Evolutionary conservation across 2,329 filamentous ascomycete species (phyloP).

Genomic region (Trichoderma sp.): DNA sequence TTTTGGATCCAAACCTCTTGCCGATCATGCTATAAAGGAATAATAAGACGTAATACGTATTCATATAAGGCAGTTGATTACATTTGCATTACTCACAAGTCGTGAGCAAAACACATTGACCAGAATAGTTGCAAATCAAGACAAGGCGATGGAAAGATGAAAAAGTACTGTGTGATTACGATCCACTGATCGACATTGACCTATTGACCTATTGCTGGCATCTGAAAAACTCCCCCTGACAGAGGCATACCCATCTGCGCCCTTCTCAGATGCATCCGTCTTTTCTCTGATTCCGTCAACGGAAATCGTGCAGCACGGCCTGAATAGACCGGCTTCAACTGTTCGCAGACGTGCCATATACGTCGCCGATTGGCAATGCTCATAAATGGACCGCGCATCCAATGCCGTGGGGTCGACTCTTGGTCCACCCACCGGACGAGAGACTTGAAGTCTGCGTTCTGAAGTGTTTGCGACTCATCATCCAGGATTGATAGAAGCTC

Average conservation of each 20-base stretch:
- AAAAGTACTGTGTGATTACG: no score
- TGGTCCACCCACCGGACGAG: background rate
- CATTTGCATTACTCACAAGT: no score
- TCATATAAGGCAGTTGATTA: no score
- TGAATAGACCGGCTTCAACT: background rate
- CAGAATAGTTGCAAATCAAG: no score
- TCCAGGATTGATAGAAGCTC: background rate
- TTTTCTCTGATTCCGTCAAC: background rate
- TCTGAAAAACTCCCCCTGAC: background rate
- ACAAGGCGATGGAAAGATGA: no score
- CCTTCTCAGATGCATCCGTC: background rate
- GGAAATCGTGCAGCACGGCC: background rate
- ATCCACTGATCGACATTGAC: no score
- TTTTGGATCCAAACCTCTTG: background rate
- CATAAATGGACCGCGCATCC: background rate
- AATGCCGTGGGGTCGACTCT: background rate
- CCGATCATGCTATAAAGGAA: background rate
- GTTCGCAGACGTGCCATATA: background rate
- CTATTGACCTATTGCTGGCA: no score
- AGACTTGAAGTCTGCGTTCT: background rate
- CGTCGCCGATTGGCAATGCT: background rate
- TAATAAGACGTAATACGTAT: background rate
- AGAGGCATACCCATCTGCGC: background rate
- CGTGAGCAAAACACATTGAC: no score
- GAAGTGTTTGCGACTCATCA: background rate